A percentile compares a stretch with the other conserved stretches of the same genome.
Conservation (phyloP, 169 alveolate genomes). For the Plasmodium vivax region DNA sequence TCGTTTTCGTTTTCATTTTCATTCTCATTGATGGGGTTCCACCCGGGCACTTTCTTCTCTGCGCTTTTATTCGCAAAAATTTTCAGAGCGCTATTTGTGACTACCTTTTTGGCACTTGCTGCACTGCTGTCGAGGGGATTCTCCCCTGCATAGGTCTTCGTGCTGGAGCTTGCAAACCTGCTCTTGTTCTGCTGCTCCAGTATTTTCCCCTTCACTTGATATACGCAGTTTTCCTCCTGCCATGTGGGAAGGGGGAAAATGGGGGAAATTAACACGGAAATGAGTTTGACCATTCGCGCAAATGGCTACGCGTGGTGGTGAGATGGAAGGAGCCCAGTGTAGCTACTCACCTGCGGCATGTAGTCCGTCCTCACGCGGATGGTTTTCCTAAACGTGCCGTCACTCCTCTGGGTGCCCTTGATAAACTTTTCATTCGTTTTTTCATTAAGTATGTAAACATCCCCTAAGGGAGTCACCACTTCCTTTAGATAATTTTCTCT, state of each 20-base stretch:
- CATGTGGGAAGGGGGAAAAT: not conserved
- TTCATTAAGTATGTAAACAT: conserved; percentile 76
- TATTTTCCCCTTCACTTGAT: conserved; percentile 58
- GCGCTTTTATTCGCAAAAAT: conserved; percentile 3
- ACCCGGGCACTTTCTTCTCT: conserved; percentile 56
- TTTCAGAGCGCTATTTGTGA: not conserved
- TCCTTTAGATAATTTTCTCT: conserved; percentile 29
- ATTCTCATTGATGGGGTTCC: conserved; percentile 64
- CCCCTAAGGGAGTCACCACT: conserved; percentile 79
- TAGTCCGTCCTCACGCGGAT: conserved; percentile 84
- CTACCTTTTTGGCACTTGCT: not conserved
- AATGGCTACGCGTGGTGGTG: not conserved
- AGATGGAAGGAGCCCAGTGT: not conserved
- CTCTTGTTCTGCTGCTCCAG: conserved; percentile 33
- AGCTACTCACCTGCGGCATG: conserved; percentile 79
- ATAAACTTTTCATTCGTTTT: conserved; percentile 79
- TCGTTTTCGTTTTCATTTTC: not conserved
- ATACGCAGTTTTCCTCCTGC: conserved; percentile 67
- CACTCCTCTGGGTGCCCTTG: conserved; percentile 80
- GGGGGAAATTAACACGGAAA: not conserved
- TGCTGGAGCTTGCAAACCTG: not conserved
- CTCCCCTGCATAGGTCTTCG: not conserved
- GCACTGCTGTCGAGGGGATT: not conserved
- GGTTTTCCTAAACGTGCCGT: conserved; percentile 81
- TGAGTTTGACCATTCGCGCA: not conserved